Conservation (phyloP, 176 grass and related monocot genomes). For the Echinochloa phyllopogon region DNA sequence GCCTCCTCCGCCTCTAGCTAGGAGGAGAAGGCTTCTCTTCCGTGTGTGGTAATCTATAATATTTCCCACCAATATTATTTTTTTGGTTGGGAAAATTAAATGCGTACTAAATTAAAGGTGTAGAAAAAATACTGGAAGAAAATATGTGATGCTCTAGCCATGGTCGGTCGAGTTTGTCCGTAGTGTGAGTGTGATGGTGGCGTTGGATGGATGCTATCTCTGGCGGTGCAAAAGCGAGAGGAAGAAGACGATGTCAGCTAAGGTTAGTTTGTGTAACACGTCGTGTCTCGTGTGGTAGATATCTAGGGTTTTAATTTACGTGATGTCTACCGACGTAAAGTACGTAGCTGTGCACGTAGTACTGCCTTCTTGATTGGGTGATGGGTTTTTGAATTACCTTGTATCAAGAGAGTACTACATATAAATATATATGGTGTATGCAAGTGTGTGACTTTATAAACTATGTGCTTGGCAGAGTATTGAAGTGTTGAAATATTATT, state of each 20-base stretch:
- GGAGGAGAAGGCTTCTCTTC: background rate
- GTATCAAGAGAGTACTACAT: constrained; percentile 45
- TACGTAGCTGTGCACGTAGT: constrained; percentile 5
- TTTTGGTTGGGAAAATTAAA: constrained; percentile 44
- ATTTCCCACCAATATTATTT: constrained; percentile 62
- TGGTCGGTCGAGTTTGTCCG: constrained; percentile 62
- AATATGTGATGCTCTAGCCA: constrained; percentile 58
- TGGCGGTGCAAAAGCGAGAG: constrained; percentile 27
- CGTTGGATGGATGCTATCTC: constrained; percentile 39
- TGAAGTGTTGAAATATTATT: background rate
- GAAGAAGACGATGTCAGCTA: constrained; percentile 46
- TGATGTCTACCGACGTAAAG: constrained; percentile 26
- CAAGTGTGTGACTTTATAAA: constrained; percentile 13
- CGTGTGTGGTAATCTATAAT: constrained; percentile 1
- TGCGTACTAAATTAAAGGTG: constrained; percentile 15
- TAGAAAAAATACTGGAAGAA: constrained; percentile 38
- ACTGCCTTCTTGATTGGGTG: constrained; percentile 60
- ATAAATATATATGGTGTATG: background rate
- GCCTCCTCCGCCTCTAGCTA: constrained; percentile 55
- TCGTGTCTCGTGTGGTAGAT: constrained; percentile 8
- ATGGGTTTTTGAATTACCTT: constrained; percentile 64
- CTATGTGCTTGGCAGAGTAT: background rate
- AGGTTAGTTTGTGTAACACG: constrained; percentile 36
- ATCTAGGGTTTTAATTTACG: constrained; percentile 62
- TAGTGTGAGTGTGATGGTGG: constrained; percentile 53